Evolutionary conservation across 345 rosid species (phyloP).

Genomic region (Gossypium rotundifolium): DNA sequence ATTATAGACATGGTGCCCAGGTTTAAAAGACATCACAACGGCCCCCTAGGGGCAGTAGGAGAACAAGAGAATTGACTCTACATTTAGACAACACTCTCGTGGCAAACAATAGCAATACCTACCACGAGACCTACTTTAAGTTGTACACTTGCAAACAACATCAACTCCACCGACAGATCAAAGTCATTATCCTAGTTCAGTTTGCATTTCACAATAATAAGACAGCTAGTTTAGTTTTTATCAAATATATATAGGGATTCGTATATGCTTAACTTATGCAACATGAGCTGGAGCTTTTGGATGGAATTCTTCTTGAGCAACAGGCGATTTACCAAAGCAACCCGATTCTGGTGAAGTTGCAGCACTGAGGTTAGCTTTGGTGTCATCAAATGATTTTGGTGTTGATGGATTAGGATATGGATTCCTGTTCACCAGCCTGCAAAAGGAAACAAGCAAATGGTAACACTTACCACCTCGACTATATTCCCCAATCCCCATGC

Average conservation of each 20-base stretch:
- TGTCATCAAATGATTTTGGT: conserved; percentile 30
- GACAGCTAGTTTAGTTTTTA: neutral
- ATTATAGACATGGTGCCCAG: neutral
- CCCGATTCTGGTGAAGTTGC: conserved; percentile 28
- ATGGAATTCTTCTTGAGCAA: conserved; percentile 24
- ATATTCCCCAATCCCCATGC: neutral
- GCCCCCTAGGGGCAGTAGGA: neutral
- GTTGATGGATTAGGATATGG: conserved; percentile 51
- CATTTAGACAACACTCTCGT: neutral
- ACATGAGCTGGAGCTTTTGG: conserved; percentile 20
- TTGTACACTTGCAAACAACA: conserved; percentile 2
- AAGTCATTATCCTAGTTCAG: conserved; percentile 5
- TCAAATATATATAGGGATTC: neutral
- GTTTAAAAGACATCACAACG: neutral
- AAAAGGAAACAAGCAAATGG: neutral
- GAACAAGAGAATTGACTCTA: neutral
- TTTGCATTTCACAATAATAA: neutral
- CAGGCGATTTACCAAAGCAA: conserved; percentile 28
- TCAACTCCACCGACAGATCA: conserved; percentile 6
- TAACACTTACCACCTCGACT: neutral
- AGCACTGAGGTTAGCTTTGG: conserved; percentile 19
- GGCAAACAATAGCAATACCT: neutral
- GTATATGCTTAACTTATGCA: conserved; percentile 19
- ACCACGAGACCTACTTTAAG: neutral
- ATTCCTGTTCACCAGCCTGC: conserved; percentile 71